Base-by-base conservation (phyloP, 208 protist species). In the Blastocrithidia nonstop region DNA sequence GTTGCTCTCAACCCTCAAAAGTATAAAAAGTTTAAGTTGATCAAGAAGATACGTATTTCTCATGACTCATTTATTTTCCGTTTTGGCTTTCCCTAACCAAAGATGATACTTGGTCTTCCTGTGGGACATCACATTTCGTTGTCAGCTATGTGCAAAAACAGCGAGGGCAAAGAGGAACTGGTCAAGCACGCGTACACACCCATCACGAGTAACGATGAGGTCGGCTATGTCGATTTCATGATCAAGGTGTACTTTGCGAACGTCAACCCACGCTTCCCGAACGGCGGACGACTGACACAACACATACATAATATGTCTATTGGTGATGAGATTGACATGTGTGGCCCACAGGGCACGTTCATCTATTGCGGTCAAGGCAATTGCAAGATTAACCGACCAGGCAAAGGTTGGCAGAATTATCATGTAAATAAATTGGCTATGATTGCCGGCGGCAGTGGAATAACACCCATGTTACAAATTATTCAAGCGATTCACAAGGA, bases 391-490 rank as follows among this genome's bases (percentile, higher is more conserved):
- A 33, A 69, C n/a, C 60, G 57, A 36, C 50, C 54, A 2, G 55
- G 66, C 21, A 37, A 50, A 31, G 45, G 50, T 27, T 33, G 35
- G 4, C 33, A 40, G 7, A 31, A 41, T 21, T 28, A 11, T 15
- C 45, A 62, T 32, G 60, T 71, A 17, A 59, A 68, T 35, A 65
- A 65, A 24, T 81, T 76, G 46, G 66, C 69, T 1, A 79, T 82
- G 42, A 48, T 88, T 8, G 74, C 73, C 3, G 83, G 83, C 23
- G 83, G 91, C 45, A 88, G 84, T 2, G 91, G 91, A 37, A 94
- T 96, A 61, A 96, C 91, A 9, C 91, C 91, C 0, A 80, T 93
- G 33, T 49, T 93, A 29, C 91, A 96, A 67, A 61, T 96, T 24
- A 88, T 95, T 19, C 61, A 66, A 21, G 84, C 84, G 24, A 89